These are phyloP conservation scores for Daldinia grandis DNA, from an alignment of 495 filamentous ascomycete genomes.

Conservation along the genomic window DNA sequence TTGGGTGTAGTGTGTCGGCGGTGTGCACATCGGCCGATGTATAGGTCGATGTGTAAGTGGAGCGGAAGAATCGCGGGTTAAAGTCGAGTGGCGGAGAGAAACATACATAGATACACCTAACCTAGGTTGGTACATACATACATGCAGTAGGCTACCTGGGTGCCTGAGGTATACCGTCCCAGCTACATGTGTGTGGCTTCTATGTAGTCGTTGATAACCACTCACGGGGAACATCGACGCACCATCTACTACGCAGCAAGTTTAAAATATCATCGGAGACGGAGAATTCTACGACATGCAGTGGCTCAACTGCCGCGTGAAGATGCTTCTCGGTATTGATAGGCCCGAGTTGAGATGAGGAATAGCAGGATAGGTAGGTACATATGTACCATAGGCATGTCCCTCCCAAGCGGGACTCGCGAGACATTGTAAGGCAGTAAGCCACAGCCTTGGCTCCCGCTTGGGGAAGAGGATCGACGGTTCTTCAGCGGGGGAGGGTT, in stretches of 20 bases:
- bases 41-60: no score
- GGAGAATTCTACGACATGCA: background rate
- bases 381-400: no score
- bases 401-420: slow-evolving; percentile 27
- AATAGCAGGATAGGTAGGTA: slow-evolving; percentile 3
- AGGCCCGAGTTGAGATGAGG: slow-evolving; percentile 22
- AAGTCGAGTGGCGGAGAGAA: slow-evolving; percentile 7
- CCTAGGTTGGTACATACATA: no score
- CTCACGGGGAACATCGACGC: background rate
- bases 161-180: slow-evolving; percentile 1
- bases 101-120: no score
- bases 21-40: slow-evolving; percentile 29
- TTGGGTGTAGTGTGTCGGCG: slow-evolving; percentile 10
- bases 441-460: slow-evolving; percentile 30
- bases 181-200: slow-evolving; percentile 21
- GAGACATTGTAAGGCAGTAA: slow-evolving; percentile 35
- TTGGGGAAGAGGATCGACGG: slow-evolving; percentile 33
- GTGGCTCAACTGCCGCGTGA: slow-evolving; percentile 1
- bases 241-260: slow-evolving; percentile 2
- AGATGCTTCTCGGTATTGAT: slow-evolving; percentile 1
- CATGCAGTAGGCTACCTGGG: slow-evolving; percentile 3
- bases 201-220: background rate
- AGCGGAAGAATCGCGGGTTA: slow-evolving; percentile 20
- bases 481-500: slow-evolving; percentile 21
- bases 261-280: background rate